phyloP scores from a whole-genome alignment of 176 grass and related monocot genomes.

The Musa schizocarpa region DNA sequence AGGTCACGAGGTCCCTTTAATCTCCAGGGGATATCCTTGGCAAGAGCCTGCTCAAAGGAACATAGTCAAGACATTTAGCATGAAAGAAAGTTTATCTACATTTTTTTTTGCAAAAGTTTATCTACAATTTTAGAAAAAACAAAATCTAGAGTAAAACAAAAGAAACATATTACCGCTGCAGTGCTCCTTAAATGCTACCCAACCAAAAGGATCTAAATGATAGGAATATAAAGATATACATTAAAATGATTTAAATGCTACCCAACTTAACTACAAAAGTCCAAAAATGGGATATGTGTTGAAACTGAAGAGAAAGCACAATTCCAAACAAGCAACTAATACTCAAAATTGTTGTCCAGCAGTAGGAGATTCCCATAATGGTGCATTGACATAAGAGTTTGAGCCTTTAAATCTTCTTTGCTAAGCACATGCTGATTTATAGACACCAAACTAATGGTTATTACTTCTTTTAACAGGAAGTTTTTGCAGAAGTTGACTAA shows the following conservation, averaged over 20 bases:
- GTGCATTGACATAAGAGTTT: neutral
- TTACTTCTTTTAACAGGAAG: no score
- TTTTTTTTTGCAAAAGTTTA: neutral
- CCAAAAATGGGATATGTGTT: neutral
- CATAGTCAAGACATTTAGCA: conserved; percentile 16
- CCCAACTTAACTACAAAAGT: neutral
- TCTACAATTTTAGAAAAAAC: neutral
- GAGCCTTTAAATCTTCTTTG: neutral
- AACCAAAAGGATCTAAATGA: neutral
- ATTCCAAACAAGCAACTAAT: neutral
- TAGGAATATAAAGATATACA: neutral
- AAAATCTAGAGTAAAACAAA: neutral
- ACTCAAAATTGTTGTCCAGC: neutral
- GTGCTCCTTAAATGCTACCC: neutral
- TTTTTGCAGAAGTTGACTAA: no score
- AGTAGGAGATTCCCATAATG: neutral
- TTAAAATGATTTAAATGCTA: neutral
- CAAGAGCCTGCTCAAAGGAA: conserved; percentile 59
- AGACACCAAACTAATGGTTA: no score
- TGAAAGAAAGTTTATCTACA: neutral
- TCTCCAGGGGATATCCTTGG: conserved; percentile 98
- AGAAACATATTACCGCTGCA: neutral
- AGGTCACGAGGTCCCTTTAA: conserved; percentile 73
- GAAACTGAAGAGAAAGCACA: neutral
- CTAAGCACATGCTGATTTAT: no score